These are phyloP conservation scores for Suzukiozyma palmioleophila DNA, from an alignment of 1,139 yeast genomes.

Conservation along the genomic window DNA sequence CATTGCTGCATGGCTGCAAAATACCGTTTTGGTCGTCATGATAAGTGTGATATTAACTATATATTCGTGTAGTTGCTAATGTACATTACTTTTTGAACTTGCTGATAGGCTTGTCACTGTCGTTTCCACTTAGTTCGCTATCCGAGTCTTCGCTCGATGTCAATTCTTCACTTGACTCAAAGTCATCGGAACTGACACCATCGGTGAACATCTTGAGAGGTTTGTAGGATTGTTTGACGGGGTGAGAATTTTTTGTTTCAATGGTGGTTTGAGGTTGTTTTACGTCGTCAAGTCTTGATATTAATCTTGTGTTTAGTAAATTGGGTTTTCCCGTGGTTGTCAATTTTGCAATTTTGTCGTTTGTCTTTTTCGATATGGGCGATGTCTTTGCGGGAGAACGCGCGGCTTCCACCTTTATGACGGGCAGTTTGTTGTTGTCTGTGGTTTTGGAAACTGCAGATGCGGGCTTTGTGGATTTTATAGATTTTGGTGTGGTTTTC, in stretches of 20 bases:
- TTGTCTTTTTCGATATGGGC: background rate
- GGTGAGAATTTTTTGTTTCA: conserved; percentile 1
- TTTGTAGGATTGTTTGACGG: background rate
- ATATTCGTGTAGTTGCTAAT: too few species aligned
- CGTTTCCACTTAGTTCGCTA: conserved; percentile 1
- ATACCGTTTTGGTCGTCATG: too few species aligned
- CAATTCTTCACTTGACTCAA: conserved; percentile 2
- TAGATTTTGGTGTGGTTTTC: too few species aligned
- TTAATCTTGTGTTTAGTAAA: background rate
- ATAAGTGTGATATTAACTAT: too few species aligned
- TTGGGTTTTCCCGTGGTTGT: background rate
- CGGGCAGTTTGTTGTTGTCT: too few species aligned
- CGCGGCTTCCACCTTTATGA: too few species aligned
- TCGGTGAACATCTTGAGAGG: conserved; percentile 1
- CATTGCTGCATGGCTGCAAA: too few species aligned
- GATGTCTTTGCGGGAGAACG: too few species aligned
- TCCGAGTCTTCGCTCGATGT: background rate
- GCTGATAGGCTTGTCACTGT: background rate
- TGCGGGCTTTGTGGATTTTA: too few species aligned
- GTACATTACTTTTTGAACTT: background rate
- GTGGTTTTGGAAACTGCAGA: too few species aligned
- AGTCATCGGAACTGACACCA: conserved; percentile 1
- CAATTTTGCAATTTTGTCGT: background rate
- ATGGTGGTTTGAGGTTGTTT: conserved; percentile 4
- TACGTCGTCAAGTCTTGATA: conserved; percentile 2